Evolutionary conservation across 306 rosid genomes (phyloP).

Genomic region (Prunus kanzakura): DNA sequence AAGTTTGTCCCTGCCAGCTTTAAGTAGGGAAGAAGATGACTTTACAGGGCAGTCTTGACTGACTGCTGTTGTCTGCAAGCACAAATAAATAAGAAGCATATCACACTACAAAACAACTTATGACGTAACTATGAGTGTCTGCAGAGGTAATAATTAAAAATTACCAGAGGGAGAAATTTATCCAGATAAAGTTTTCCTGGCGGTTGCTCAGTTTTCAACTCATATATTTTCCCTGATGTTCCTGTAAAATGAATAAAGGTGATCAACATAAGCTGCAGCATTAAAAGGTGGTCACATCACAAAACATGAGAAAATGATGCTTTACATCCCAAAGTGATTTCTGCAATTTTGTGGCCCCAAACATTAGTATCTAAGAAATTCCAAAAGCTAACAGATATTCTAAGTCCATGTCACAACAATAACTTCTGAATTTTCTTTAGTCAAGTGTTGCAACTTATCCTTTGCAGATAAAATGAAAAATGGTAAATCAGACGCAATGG

Average conservation of each 20-base stretch:
- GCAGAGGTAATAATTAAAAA: conserved; percentile 20
- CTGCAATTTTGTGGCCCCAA: background rate
- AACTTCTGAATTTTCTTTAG: background rate
- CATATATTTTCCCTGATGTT: conserved; percentile 19
- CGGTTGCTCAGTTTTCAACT: conserved; percentile 34
- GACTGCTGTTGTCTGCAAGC: conserved; percentile 45
- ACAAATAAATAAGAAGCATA: conserved; percentile 27
- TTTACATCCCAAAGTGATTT: conserved; percentile 2
- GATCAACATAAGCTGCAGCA: conserved; percentile 15
- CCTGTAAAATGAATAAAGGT: conserved; percentile 30
- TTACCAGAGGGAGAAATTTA: conserved; percentile 44
- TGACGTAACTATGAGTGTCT: background rate
- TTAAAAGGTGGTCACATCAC: conserved; percentile 11
- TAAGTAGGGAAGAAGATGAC: conserved; percentile 33
- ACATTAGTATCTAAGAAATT: background rate
- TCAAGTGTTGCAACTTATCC: background rate
- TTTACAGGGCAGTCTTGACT: conserved; percentile 34
- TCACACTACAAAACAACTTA: conserved; percentile 16
- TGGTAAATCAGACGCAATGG: background rate
- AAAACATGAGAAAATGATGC: conserved; percentile 23
- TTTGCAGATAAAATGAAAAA: background rate
- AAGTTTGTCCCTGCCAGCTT: conserved; percentile 28
- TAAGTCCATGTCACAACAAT: background rate
- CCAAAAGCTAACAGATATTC: background rate
- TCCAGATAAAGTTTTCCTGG: conserved; percentile 34